phyloP scores from a whole-genome alignment of 805 yeast species.

The Scheffersomyces ergatensis region DNA sequence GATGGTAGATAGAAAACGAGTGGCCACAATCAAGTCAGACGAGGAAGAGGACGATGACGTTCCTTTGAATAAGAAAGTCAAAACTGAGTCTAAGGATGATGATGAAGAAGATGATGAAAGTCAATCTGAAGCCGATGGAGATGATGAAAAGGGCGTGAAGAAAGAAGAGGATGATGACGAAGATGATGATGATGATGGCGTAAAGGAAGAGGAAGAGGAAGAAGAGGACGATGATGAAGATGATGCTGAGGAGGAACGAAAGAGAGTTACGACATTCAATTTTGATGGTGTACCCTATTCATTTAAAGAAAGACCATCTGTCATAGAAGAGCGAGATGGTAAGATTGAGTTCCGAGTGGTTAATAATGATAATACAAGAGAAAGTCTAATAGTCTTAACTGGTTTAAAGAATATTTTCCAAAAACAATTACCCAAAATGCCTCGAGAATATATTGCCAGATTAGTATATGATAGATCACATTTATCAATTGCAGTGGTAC shows the following conservation, averaged over 20 bases:
- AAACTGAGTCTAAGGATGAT: slow-evolving; percentile 16
- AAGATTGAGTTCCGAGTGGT: slow-evolving; percentile 94
- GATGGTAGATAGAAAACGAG: slow-evolving; percentile 36
- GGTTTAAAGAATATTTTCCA: slow-evolving; percentile 96
- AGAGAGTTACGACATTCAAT: slow-evolving; percentile 47
- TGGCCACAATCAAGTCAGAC: slow-evolving; percentile 20
- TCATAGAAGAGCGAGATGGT: slow-evolving; percentile 89
- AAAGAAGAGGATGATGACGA: slow-evolving; percentile 7
- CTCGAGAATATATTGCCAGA: slow-evolving; percentile 92
- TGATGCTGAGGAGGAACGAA: slow-evolving; percentile 41
- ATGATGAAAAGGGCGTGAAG: slow-evolving; percentile 11
- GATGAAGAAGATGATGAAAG: slow-evolving; percentile 22
- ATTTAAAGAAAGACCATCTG: slow-evolving; percentile 91
- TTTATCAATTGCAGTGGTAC: slow-evolving; percentile 91
- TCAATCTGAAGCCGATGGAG: slow-evolving; percentile 18
- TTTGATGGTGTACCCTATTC: slow-evolving; percentile 80
- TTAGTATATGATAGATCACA: slow-evolving; percentile 93
- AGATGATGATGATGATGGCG: slow-evolving; percentile 14
- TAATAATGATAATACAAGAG: slow-evolving; percentile 86
- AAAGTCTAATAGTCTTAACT: slow-evolving; percentile 85
- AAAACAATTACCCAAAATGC: slow-evolving; percentile 98
- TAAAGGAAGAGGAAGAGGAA: slow-evolving; percentile 26
- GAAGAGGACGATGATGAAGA: slow-evolving; percentile 43
- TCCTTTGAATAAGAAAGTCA: slow-evolving; percentile 21
- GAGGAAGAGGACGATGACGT: slow-evolving; percentile 26